These are phyloP conservation scores for Neonectria ditissima DNA, from an alignment of 2,329 filamentous ascomycete genomes.

Conservation along the genomic window DNA sequence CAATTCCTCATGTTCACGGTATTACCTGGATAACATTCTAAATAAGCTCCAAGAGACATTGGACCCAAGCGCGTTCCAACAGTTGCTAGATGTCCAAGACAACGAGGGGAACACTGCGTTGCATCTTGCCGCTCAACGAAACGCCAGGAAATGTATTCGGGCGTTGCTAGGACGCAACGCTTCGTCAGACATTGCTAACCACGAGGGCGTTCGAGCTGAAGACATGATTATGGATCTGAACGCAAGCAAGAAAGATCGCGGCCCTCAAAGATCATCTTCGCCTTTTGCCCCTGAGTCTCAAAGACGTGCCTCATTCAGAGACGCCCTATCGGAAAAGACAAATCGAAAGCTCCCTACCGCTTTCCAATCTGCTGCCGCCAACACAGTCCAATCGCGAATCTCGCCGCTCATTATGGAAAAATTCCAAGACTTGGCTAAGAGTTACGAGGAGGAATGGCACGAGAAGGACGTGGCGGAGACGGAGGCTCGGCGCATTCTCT, in stretches of 20 bases:
- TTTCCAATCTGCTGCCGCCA: conserved; percentile 74
- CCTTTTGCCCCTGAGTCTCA: conserved; percentile 74
- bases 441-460: conserved; percentile 79
- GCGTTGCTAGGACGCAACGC: conserved; percentile 83
- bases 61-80: conserved; percentile 80
- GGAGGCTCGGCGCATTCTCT: conserved; percentile 74
- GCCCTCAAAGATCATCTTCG: conserved; percentile 80
- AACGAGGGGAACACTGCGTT: conserved; percentile 88
- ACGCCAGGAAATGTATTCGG: conserved; percentile 90
- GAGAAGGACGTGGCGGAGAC: conserved; percentile 78
- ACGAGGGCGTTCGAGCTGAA: conserved; percentile 84
- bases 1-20: conserved; percentile 89
- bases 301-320: conserved; percentile 65
- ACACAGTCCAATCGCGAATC: conserved; percentile 76
- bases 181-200: conserved; percentile 84
- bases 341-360: conserved; percentile 55
- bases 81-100: conserved; percentile 85
- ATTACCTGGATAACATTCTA: conserved; percentile 92
- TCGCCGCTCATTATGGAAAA: conserved; percentile 77
- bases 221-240: conserved; percentile 84
- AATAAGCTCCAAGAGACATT: conserved; percentile 86
- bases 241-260: conserved; percentile 73
- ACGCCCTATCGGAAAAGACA: conserved; percentile 59
- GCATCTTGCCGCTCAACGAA: conserved; percentile 80
- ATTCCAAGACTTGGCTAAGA: conserved; percentile 75